Conservation (phyloP, 2,329 filamentous ascomycete species). For the Scytalidium sp. region DNA sequence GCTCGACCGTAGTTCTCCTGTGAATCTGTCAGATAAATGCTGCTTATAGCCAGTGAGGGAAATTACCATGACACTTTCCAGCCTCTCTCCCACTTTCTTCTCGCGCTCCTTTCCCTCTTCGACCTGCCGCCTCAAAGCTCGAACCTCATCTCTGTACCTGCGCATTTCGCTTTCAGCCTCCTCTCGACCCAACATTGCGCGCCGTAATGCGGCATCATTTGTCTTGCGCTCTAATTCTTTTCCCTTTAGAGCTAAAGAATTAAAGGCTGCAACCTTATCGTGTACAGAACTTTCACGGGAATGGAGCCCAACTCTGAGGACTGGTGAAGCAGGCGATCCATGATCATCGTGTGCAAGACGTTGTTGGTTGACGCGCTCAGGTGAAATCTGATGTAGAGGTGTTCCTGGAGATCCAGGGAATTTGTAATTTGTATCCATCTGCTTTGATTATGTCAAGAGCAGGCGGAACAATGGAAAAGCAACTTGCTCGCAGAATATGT, state of each 20-base stretch:
- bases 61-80: constrained; percentile 67
- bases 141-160: constrained; percentile 58
- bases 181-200: constrained; percentile 66
- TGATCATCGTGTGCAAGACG: constrained; percentile 14
- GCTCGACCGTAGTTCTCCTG: constrained; percentile 69
- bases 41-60: constrained; percentile 19
- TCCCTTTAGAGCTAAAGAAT: constrained; percentile 55
- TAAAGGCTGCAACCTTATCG: constrained; percentile 71
- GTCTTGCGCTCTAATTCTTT: constrained; percentile 62
- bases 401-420: constrained; percentile 52
- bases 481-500: not conserved
- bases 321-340: constrained; percentile 15
- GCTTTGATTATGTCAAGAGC: not conserved
- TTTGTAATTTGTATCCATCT: constrained; percentile 44
- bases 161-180: constrained; percentile 69
- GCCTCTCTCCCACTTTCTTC: constrained; percentile 60
- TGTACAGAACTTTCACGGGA: constrained; percentile 59
- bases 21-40: constrained; percentile 11
- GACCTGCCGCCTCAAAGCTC: constrained; percentile 51
- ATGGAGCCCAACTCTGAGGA: constrained; percentile 12
- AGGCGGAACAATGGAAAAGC: not conserved
- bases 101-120: constrained; percentile 67
- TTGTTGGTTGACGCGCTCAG: constrained; percentile 59
- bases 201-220: constrained; percentile 61
- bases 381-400: constrained; percentile 59